Base-by-base conservation (phyloP, 768 basidiomycete genomes). In the Nidula microcarpa region DNA sequence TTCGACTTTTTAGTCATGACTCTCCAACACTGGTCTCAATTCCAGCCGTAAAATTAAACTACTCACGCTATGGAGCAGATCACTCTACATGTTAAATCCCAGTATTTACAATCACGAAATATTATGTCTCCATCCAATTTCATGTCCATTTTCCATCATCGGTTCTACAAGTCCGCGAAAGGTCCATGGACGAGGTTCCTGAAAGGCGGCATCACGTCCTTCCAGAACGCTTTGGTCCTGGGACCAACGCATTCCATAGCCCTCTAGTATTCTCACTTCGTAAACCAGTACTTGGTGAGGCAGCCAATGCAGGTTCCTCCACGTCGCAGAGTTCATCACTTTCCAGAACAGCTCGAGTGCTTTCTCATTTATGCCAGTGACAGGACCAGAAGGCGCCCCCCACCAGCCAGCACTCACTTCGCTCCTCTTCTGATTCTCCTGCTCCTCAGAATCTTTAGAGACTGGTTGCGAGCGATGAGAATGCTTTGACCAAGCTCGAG, bases 191-290 rank as follows among this genome's bases (percentile, higher is more conserved):
- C 61, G 56, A 17, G 57, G 49, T 32, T 65, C 58, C n/a, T 47
- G 43, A 1, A 49, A n/a, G n/a, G 14, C 3, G 11, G 33, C 43
- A 44, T 5, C 10, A 35, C 7, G 23, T 47, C 33, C 33, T 23
- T 18, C 9, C 7, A 49, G 46, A 35, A 49, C 55, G 47, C 63
- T 63, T 17, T 64, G 65, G 63, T 82, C 73, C 61, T 78, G 82
- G 1, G 81, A 78, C 84, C 84, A 86, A 10, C 85, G 71, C 82
- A 86, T 81, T 0, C 85, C 85, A 67, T 86, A 87, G 0, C 85
- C 85, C 52, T 81, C 82, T 4, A 66, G 57, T 17, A 84, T 78
- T 52, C 85, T 69, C 6, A 76, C 74, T 59, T 87, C 85, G 58
- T 85, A 87, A 30, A 85, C 82, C 53, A 87, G 62, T 14, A 85